Conservation (phyloP, 768 basidiomycete genomes). For the Leccinum imitatum region DNA sequence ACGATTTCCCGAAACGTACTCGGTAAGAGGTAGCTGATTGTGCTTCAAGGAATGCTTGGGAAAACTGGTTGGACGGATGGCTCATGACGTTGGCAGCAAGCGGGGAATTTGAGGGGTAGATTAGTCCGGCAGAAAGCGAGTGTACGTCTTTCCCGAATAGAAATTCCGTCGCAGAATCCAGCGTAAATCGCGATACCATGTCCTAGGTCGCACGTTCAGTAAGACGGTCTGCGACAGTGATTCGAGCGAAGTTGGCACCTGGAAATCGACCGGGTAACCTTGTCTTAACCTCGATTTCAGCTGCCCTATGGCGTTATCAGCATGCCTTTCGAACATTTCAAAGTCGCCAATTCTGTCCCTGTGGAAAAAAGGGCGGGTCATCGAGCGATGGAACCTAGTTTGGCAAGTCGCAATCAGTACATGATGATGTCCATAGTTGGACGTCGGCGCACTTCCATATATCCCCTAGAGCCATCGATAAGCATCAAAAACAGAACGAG, state of each 20-base stretch:
- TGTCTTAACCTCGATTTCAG: conserved; percentile 42
- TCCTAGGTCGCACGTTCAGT: conserved; percentile 36
- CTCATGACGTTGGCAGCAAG: conserved; percentile 14
- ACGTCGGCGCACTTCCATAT: conserved; percentile 52
- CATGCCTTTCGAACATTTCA: conserved; percentile 53
- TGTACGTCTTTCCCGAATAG: conserved; percentile 50
- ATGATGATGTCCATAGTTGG: neutral
- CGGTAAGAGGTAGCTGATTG: conserved; percentile 44
- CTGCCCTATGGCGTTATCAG: conserved; percentile 45
- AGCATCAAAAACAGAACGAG: neutral
- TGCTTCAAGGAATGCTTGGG: conserved; percentile 48
- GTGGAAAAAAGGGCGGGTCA: conserved; percentile 63
- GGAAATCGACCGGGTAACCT: conserved; percentile 57
- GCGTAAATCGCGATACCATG: conserved; percentile 53
- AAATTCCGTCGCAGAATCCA: conserved; percentile 60
- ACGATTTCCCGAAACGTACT: conserved; percentile 40
- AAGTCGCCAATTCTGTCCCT: conserved; percentile 54
- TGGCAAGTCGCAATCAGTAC: neutral
- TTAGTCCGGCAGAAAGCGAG: conserved; percentile 46
- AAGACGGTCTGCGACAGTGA: neutral
- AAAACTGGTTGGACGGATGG: conserved; percentile 43
- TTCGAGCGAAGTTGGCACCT: conserved; percentile 33
- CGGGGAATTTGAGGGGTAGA: conserved; percentile 41
- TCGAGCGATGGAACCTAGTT: conserved; percentile 53
- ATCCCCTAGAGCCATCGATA: conserved; percentile 37